A percentile compares a stretch with the other conserved stretches of the same genome.
phyloP scores from a whole-genome alignment of 495 filamentous ascomycete species.

The Penicillium canescens region DNA sequence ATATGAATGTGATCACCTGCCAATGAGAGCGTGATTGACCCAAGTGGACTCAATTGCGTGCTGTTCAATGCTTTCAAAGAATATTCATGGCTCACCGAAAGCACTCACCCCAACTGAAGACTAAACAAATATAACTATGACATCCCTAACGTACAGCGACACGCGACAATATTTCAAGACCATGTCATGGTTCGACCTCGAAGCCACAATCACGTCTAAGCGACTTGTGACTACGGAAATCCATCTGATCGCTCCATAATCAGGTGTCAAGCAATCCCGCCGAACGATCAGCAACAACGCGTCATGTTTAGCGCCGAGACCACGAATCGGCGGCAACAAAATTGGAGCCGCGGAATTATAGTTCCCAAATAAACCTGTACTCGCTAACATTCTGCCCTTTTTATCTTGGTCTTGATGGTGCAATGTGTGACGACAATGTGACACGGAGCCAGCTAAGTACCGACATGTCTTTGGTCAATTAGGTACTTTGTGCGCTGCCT shows the following conservation, averaged over 20 bases:
- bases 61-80: no score
- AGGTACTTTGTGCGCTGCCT: neutral
- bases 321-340: neutral
- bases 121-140: no score
- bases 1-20: no score
- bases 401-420: neutral
- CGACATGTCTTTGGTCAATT: neutral
- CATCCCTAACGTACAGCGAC: no score
- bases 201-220: neutral
- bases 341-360: neutral
- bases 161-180: neutral
- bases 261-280: neutral
- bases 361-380: neutral
- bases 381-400: neutral
- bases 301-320: slow-evolving; percentile 6
- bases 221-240: neutral
- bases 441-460: no score
- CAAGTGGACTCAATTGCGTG: no score
- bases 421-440: neutral
- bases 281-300: slow-evolving; percentile 6
- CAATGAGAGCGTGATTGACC: no score
- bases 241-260: slow-evolving; percentile 1
- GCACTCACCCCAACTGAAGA: no score
- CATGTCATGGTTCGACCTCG: no score
- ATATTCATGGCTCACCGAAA: no score